These are phyloP conservation scores for Septoria petroselini DNA, from an alignment of 2,329 filamentous ascomycete species.

Conservation along the genomic window DNA sequence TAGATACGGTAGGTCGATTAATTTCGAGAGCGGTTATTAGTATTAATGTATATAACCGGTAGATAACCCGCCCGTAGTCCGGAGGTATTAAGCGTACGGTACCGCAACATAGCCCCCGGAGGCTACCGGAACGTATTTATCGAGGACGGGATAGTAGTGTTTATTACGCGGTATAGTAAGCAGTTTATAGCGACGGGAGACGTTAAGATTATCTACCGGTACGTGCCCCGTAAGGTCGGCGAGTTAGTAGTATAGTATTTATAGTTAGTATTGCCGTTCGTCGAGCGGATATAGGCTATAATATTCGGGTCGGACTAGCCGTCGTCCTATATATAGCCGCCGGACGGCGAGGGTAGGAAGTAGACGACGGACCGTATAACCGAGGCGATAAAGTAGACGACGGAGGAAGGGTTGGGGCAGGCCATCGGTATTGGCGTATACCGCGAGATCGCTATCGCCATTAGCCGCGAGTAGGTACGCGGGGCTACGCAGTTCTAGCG, in stretches of 20 bases:
- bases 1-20: no score
- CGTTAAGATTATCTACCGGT: background rate
- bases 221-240: background rate
- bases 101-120: no score
- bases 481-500: slow-evolving; percentile 10
- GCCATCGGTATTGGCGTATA: slow-evolving; percentile 11
- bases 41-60: no score
- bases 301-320: background rate
- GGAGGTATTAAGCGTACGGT: no score
- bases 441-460: slow-evolving; percentile 18
- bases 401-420: slow-evolving; percentile 5
- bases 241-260: background rate
- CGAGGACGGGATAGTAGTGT: no score
- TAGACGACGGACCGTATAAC: slow-evolving; percentile 17
- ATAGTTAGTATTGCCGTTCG: background rate
- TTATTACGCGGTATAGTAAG: no score
- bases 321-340: slow-evolving; percentile 7
- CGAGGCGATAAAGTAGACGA: slow-evolving; percentile 9
- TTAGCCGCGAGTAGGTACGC: slow-evolving; percentile 14
- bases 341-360: slow-evolving; percentile 10
- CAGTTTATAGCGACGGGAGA: background rate
- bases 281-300: slow-evolving; percentile 10
- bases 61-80: no score
- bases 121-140: no score
- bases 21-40: no score